These are phyloP conservation scores for Nicotiana undulata DNA, from an alignment of 257 asterid genomes.

Conservation along the genomic window DNA sequence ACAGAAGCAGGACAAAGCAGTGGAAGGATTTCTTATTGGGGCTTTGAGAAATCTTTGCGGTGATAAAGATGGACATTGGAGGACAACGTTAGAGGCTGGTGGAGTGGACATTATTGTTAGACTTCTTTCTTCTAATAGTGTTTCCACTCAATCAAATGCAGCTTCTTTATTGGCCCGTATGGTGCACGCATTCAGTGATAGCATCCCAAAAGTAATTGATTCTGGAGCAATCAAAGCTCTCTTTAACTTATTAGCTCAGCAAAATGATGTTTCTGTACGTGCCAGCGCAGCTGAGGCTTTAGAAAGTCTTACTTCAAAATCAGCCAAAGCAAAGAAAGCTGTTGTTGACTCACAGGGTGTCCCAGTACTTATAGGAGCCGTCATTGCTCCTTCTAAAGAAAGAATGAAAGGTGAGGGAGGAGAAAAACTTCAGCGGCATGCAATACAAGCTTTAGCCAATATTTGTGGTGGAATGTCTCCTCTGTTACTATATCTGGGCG, in stretches of 20 bases:
- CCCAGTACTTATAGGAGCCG: slow-evolving; percentile 59
- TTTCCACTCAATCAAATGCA: slow-evolving; percentile 64
- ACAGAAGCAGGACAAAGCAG: slow-evolving; percentile 58
- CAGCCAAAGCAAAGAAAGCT: slow-evolving; percentile 44
- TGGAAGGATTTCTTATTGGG: slow-evolving; percentile 70
- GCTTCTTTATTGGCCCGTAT: slow-evolving; percentile 82
- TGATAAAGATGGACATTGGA: slow-evolving; percentile 74
- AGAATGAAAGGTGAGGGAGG: slow-evolving; percentile 64
- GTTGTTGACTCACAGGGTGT: slow-evolving; percentile 64
- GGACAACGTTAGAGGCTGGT: slow-evolving; percentile 63
- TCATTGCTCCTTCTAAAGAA: slow-evolving; percentile 80
- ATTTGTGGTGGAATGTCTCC: slow-evolving; percentile 66
- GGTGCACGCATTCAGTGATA: slow-evolving; percentile 47
- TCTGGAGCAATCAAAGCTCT: slow-evolving; percentile 63
- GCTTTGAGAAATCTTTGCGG: slow-evolving; percentile 86
- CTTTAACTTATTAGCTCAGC: slow-evolving; percentile 48
- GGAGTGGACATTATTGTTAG: slow-evolving; percentile 66
- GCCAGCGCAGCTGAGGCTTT: slow-evolving; percentile 88
- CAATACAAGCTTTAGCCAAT: slow-evolving; percentile 63
- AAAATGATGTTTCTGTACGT: slow-evolving; percentile 60
- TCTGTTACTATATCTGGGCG: slow-evolving; percentile 63
- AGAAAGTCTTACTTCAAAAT: slow-evolving; percentile 57
- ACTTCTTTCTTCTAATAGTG: slow-evolving; percentile 62
- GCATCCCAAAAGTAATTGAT: slow-evolving; percentile 53
- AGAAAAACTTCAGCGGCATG: slow-evolving; percentile 59